Base-by-base conservation (phyloP, 306 rosid species). In the Senna siamea region DNA sequence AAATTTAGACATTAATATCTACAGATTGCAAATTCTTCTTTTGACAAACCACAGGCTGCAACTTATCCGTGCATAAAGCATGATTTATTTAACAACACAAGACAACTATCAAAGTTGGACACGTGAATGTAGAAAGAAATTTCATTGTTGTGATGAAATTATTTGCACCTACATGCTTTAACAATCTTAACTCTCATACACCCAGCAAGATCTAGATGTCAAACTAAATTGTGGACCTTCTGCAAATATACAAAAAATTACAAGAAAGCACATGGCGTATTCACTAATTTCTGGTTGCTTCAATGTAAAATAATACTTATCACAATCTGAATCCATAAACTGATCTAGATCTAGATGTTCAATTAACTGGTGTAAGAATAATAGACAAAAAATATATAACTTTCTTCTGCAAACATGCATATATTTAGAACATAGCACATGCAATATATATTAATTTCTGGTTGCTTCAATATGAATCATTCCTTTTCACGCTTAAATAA, bases 1-100 rank as follows among this genome's bases (percentile, higher is more conserved):
- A 53, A n/a, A 59, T 17, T 52, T 17, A 79, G 32, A 57, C 44
- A 57, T 67, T 13, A 11, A 73, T 56, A 43, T 61, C 32, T 7
- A 20, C 44, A 78, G 26, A 20, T 35, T 44, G 67, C 54, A 62
- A 63, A 37, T 23, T 53, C 26, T 41, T 57, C 28, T 61, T 53
- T 28, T 34, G 44, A 52, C 57, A 52, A 32, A 60, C 44, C 19
- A 57, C 17, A 70, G 58, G 70, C 13, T 43, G 48, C 59, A 78
- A 61, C 43, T 62, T 60, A 70, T 72, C 61, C 69, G 20, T 35
- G 52, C 32, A 64, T 3, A 54, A 68, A 20, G 37, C 76, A 73
- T 55, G 14, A 4, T 17, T 50, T 10, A 62, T 18, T 37, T 37
- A 2, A 61, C 48, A 37, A 8, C 26, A 2, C 8, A 5, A 11